Evolutionary conservation across 192 early-diverging fungal species (phyloP).

Genomic region (Coemansia sp.): DNA sequence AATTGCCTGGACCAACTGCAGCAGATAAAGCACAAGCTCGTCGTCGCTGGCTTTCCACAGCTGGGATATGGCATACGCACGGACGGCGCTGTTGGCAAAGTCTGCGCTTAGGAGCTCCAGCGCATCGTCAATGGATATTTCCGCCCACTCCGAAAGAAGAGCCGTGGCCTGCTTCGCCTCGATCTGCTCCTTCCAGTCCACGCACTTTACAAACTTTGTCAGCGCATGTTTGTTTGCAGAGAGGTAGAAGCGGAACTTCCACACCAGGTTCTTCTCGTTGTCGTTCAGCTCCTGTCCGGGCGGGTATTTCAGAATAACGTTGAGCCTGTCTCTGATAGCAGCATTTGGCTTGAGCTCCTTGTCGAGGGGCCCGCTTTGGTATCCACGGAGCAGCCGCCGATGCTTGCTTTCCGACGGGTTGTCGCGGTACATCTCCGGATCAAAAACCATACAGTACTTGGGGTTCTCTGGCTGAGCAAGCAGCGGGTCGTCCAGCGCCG

Average conservation of each 20-base stretch:
- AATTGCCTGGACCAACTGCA: slow-evolving; percentile 97
- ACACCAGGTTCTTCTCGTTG: slow-evolving; percentile 92
- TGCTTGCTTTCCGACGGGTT: slow-evolving; percentile 97
- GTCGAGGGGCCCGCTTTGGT: slow-evolving; percentile 87
- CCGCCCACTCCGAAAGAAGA: slow-evolving; percentile 83
- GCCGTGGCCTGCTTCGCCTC: slow-evolving; percentile 93
- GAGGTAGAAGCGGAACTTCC: slow-evolving; percentile 97
- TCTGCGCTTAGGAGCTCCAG: slow-evolving; percentile 87
- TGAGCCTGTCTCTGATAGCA: slow-evolving; percentile 92
- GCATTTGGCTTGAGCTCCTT: slow-evolving; percentile 97
- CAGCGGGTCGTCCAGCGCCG: slow-evolving; percentile 51
- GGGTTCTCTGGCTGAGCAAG: slow-evolving; percentile 32
- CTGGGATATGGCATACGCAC: slow-evolving; percentile 86
- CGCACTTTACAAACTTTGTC: slow-evolving; percentile 97
- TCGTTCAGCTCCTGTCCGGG: slow-evolving; percentile 81
- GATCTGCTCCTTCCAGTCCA: slow-evolving; percentile 89
- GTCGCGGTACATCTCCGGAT: slow-evolving; percentile 86
- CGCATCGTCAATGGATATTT: slow-evolving; percentile 93
- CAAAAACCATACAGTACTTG: slow-evolving; percentile 63
- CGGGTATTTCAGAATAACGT: slow-evolving; percentile 89
- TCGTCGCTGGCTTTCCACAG: slow-evolving; percentile 91
- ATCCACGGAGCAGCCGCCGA: slow-evolving; percentile 81
- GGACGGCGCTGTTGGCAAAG: slow-evolving; percentile 82
- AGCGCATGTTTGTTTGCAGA: slow-evolving; percentile 91
- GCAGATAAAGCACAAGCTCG: slow-evolving; percentile 89